Percentiles rank a stretch among this genome's conserved stretches.
Conservation (phyloP, 768 basidiomycete genomes). For the Tremella yokohamensis region DNA sequence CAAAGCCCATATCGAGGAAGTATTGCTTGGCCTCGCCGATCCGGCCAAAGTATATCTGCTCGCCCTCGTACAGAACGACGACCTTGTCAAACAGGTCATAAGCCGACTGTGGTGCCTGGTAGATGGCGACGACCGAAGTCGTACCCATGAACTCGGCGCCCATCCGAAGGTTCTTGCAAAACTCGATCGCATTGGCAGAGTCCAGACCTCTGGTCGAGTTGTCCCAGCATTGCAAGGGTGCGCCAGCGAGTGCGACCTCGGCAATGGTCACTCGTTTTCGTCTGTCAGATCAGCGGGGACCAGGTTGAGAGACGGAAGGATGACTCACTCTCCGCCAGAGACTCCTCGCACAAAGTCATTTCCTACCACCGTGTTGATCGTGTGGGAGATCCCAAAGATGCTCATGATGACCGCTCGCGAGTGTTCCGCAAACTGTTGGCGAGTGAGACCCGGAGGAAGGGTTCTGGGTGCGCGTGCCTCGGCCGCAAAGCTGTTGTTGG, state of each 20-base stretch:
- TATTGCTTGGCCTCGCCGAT: conserved; percentile 64
- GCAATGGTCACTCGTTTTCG: conserved; percentile 55
- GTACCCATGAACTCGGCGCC: conserved; percentile 63
- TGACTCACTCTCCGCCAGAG: conserved; percentile 52
- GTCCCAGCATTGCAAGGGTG: conserved; percentile 51
- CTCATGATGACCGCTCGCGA: conserved; percentile 54
- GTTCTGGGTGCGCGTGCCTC: conserved; percentile 63
- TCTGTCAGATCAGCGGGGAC: conserved; percentile 51
- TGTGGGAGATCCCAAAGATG: conserved; percentile 59
- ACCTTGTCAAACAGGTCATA: conserved; percentile 72
- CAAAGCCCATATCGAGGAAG: conserved; percentile 70
- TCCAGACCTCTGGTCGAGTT: conserved; percentile 54
- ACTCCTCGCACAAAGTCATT: conserved; percentile 54
- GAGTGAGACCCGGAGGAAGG: conserved; percentile 57
- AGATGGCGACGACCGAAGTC: conserved; percentile 72
- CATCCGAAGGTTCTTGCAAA: conserved; percentile 69
- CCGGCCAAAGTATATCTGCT: conserved; percentile 71
- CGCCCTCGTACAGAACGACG: conserved; percentile 69
- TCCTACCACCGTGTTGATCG: conserved; percentile 52
- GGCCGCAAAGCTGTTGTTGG: conserved; percentile 54
- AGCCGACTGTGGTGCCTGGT: conserved; percentile 70
- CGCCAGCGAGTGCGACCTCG: conserved; percentile 51
- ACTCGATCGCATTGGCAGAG: conserved; percentile 84
- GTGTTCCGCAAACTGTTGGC: conserved; percentile 52
- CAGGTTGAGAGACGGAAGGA: too few relatives aligned